Evolutionary conservation across 495 filamentous ascomycete species (phyloP), one percentile per base, ranked within the genome.

Genomic region (Aspergillus bridgeri): DNA sequence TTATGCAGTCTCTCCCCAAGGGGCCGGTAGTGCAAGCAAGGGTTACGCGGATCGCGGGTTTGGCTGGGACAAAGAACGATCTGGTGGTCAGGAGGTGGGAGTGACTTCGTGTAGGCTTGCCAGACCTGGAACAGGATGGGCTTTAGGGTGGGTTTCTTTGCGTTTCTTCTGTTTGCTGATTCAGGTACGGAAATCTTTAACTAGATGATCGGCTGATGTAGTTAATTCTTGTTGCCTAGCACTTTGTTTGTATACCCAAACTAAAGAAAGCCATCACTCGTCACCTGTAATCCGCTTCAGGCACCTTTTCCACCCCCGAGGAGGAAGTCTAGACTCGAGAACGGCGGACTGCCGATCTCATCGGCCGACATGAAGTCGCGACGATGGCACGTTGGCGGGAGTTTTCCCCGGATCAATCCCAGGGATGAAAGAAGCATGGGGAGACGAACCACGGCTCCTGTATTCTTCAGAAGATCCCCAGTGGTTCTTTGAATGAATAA

Each of bases 1-100:
- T 57, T 57, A 58, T 61, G 53, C 59, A 42, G 56, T 54, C 46
- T 54, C 58, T 51, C 50, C 56, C 33, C 33, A 38, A 38, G 33
- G 25, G 25, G 56, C 56, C 53, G 49, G 44, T 9, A 22, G 23
- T 44, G 38, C 8, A 65, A 62, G 63, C 63, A 65, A 65, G 63
- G 63, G 58, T 65, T 45, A 59, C 42, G 56, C 62, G 56, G 59
- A 61, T 61, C 62, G 59, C 44, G 44, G 44, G 23, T 24, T 24
- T 15, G 24, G 24, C 53, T 45, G 21, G 43, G 29, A 56, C 53
- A 65, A 56, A 50, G 58, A 49, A 58, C 52, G 58, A 59, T 57
- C 48, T 53, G 33, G 48, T 24, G 52, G 52, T 51, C 33, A 51
- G 55, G 48, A 25, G 17, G 21, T 13, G 18, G 49, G 29, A 27